Evolutionary conservation across 768 basidiomycete species (phyloP), one percentile per base, ranked within the genome.

Genomic region (Calvatia gigantea): DNA sequence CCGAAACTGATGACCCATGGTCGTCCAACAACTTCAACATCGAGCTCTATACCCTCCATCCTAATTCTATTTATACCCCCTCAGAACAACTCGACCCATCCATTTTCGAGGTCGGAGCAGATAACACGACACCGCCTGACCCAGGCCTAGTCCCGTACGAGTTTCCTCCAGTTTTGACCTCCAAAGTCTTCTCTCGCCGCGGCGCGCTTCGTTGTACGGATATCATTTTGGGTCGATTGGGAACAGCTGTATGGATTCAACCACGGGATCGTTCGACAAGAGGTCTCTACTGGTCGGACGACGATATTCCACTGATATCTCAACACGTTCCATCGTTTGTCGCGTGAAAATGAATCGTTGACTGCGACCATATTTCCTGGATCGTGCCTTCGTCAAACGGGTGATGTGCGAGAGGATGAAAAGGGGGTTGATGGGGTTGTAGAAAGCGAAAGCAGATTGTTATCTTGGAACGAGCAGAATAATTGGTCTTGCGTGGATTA

Each of bases 1-100:
- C 76, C 29, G 81, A 85, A 62, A 80, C 74, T 59, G 79, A 82
- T 53, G 77, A 87, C 59, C 84, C 84, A 0, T 87, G 86, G 86
- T 67, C 77, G 9, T 65, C 75, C 0, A 72, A 75, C 28, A 69
- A 70, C 1, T 73, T 77, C 63, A 72, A 67, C 8, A 69, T 87
- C n/a, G 76, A 81, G 37, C 64, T 84, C n/a, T 82, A 81, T 71
- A 68, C 67, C 4, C 65, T 86, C 19, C 60, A 69, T 6, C 69
- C 75, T 2, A 75, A 78, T 57, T 69, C 71, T 0, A 47, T 49
- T 1, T 70, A 64, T 57, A 38, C 41, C 25, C 6, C 39, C 19
- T 28, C 39, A 9, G 53, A 58, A n/a, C 33, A 33, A 19, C 42
- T 46, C 19, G n/a, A 33, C 32, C 28, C 28, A 19, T 4, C 2